Conservation (phyloP, 108 stramenopile genomes). For the Fragilariopsis cylindrus region DNA sequence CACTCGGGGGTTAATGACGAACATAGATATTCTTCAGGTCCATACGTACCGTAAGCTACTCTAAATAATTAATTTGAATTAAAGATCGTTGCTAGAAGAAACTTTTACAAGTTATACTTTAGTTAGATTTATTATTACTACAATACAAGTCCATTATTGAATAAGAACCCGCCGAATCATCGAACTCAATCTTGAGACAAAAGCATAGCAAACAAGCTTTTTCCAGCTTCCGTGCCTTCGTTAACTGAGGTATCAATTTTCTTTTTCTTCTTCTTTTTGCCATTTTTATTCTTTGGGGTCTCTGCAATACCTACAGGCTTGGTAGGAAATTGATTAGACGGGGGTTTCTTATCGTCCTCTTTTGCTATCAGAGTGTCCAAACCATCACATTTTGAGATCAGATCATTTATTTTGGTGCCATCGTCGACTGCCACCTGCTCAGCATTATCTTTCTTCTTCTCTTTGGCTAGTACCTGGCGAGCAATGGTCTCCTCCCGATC, state of each 20-base stretch:
- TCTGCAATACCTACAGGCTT: not conserved
- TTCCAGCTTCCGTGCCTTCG: conserved; percentile 10
- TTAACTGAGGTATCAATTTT: not conserved
- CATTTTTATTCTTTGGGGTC: not conserved
- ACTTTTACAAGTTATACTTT: too few relatives aligned
- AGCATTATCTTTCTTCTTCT: not conserved
- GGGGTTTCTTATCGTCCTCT: too few relatives aligned
- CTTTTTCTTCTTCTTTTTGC: not conserved
- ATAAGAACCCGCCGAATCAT: too few relatives aligned
- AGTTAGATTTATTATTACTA: too few relatives aligned
- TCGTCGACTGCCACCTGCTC: not conserved
- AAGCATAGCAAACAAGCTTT: conserved; percentile 10
- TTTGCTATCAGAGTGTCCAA: not conserved
- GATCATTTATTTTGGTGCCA: not conserved
- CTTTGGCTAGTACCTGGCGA: not conserved
- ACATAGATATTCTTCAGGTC: too few relatives aligned
- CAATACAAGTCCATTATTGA: too few relatives aligned
- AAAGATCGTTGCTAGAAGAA: too few relatives aligned
- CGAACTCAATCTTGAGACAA: not conserved
- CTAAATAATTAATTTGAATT: too few relatives aligned
- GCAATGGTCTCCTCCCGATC: not conserved
- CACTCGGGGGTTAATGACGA: too few relatives aligned
- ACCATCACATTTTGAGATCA: too few relatives aligned
- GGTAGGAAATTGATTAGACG: conserved; percentile 2
- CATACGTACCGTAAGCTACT: too few relatives aligned